phyloP scores from a whole-genome alignment of 2,329 filamentous ascomycete genomes.

The Scedosporium dehoogii region DNA sequence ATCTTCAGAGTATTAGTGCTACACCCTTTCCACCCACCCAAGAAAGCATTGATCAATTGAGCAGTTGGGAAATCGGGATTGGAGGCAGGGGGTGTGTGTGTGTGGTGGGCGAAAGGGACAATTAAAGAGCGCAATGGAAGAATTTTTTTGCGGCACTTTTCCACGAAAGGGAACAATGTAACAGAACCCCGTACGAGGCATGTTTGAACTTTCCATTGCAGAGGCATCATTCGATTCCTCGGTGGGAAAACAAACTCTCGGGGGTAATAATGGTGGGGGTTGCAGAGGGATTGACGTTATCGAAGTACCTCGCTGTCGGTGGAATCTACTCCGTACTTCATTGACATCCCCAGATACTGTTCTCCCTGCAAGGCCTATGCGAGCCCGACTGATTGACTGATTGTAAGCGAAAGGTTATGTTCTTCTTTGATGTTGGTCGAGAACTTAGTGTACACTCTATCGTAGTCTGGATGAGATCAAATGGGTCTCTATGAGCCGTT shows the following conservation, averaged over 20 bases:
- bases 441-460: not conserved
- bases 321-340: too few relatives aligned
- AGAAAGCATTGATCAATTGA: not conserved
- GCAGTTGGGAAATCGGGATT: not conserved
- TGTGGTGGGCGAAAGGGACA: not conserved
- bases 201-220: not conserved
- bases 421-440: too few relatives aligned
- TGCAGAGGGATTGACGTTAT: not conserved
- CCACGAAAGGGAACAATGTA: not conserved
- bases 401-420: not conserved
- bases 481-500: too few relatives aligned
- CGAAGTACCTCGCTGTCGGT: too few relatives aligned
- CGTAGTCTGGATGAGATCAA: too few relatives aligned
- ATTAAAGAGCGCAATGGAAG: not conserved
- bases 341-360: not conserved
- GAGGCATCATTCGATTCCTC: not conserved
- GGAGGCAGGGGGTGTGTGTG: not conserved
- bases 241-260: not conserved
- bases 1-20: not conserved
- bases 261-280: not conserved
- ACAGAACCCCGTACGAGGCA: not conserved
- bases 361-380: not conserved
- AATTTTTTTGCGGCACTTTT: not conserved
- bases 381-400: not conserved
- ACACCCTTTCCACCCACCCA: not conserved